Conservation (phyloP, 1,284 basidiomycete species). For the Tausonia pullulans region DNA sequence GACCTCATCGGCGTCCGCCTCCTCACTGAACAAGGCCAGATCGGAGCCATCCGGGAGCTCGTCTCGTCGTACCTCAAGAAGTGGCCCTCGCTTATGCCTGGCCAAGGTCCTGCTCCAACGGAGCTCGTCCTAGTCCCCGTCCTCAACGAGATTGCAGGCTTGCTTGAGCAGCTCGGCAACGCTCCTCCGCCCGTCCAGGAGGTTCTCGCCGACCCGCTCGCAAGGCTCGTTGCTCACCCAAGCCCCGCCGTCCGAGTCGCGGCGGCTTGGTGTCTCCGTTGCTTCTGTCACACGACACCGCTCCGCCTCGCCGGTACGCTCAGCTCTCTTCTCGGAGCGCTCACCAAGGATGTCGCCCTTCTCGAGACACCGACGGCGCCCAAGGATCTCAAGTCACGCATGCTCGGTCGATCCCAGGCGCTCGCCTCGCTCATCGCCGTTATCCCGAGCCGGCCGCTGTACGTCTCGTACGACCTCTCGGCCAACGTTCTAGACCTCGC, state of each 20-base stretch:
- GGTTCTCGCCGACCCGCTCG: conserved; percentile 70
- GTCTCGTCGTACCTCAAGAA: conserved; percentile 69
- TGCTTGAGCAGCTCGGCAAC: conserved; percentile 83
- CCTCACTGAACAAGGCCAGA: conserved; percentile 86
- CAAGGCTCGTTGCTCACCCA: conserved; percentile 76
- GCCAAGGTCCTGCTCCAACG: conserved; percentile 53
- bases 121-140: conserved; percentile 63
- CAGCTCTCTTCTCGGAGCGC: conserved; percentile 64
- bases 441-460: conserved; percentile 76
- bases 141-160: conserved; percentile 69
- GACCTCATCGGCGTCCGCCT: conserved; percentile 79
- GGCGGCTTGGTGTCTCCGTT: conserved; percentile 75
- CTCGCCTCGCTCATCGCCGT: conserved; percentile 76
- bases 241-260: conserved; percentile 74
- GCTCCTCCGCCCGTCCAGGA: conserved; percentile 83
- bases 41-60: conserved; percentile 77
- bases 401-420: conserved; percentile 79
- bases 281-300: conserved; percentile 82
- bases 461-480: conserved; percentile 87
- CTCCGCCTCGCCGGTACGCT: conserved; percentile 69
- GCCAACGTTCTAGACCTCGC: conserved; percentile 86
- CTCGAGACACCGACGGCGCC: conserved; percentile 53
- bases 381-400: conserved; percentile 56
- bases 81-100: conserved; percentile 88
- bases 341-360: conserved; percentile 47